Base-by-base conservation (phyloP, 306 rosid species). In the Rosa lucieae region DNA sequence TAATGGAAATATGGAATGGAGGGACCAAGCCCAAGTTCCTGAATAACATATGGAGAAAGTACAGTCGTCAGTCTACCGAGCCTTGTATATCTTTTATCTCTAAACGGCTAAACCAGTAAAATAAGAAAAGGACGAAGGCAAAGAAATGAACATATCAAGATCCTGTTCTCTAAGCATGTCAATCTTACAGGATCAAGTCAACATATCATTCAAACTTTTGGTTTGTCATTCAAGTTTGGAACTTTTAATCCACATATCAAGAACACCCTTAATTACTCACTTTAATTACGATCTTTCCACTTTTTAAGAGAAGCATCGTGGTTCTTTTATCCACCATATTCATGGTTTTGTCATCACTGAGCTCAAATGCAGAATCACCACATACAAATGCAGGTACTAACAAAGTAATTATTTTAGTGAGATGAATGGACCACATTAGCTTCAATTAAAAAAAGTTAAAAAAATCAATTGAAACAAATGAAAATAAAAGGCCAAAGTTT, bases 1-100 rank as follows among this genome's bases (percentile, higher is more conserved):
- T 78, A 95, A 89, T 0, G 98, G n/a, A n/a, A n/a, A n/a, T n/a
- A n/a, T n/a, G n/a, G 99, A 81, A 95, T 93, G n/a, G 97, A 90
- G 21, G 99, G 99, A 52, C 99, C 98, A 44, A 96, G 98, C 66
- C 98, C 98, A 53, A 91, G 98, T 87, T 96, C 98, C 99, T 93
- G 84, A 67, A 82, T 79, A 74, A 77, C 65, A 44, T 35, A 74
- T 44, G 23, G 52, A 59, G 6, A 75, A 26, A 23, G 8, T 14
- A 37, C 42, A 32, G 10, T 4, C 18, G 35, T 78, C 68, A 78
- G 48, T 69, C 35, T 35, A 48, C 10, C 1, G 9, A 67, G 72
- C 71, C 47, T 40, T 46, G 15, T 3, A 63, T 21, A 52, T 39
- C 49, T 63, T 37, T 18, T 42, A 29, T 79, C 14, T 70, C 29